Conservation (phyloP, 202 grass and related monocot species). For the Setaria viridis region DNA sequence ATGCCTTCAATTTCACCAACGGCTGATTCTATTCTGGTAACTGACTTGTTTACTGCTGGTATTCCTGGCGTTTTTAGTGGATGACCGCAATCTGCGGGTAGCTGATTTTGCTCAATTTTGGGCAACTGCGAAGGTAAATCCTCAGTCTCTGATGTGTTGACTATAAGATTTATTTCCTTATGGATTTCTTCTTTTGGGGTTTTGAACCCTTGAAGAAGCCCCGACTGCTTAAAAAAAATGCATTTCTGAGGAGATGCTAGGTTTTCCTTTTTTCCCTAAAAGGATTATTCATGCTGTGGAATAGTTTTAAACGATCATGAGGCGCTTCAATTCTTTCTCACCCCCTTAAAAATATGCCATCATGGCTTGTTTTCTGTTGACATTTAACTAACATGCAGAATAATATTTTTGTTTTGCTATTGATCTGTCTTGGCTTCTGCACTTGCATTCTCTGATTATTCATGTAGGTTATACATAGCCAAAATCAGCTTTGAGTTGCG, state of each 20-base stretch:
- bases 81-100: conserved; percentile 99
- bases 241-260: neutral
- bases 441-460: conserved; percentile 32
- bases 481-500: conserved; percentile 37
- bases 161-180: conserved; percentile 56
- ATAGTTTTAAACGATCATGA: conserved; percentile 20
- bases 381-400: neutral
- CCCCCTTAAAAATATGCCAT: neutral
- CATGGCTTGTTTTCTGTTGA: neutral
- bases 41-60: conserved; percentile 95
- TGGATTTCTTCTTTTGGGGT: conserved; percentile 45
- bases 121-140: conserved; percentile 97
- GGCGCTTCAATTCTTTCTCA: neutral
- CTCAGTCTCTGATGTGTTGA: conserved; percentile 61
- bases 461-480: neutral
- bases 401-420: neutral
- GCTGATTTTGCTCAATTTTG: conserved; percentile 99
- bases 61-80: conserved; percentile 95
- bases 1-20: conserved; percentile 74
- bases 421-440: neutral
- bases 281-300: neutral
- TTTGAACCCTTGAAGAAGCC: conserved; percentile 38
- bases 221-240: conserved; percentile 22
- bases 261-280: conserved; percentile 10
- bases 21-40: conserved; percentile 92